Percentiles rank a stretch among this genome's conserved stretches.
These are phyloP conservation scores for Myriangium duriaei DNA, from an alignment of 2,329 filamentous ascomycete genomes.

Conservation along the genomic window DNA sequence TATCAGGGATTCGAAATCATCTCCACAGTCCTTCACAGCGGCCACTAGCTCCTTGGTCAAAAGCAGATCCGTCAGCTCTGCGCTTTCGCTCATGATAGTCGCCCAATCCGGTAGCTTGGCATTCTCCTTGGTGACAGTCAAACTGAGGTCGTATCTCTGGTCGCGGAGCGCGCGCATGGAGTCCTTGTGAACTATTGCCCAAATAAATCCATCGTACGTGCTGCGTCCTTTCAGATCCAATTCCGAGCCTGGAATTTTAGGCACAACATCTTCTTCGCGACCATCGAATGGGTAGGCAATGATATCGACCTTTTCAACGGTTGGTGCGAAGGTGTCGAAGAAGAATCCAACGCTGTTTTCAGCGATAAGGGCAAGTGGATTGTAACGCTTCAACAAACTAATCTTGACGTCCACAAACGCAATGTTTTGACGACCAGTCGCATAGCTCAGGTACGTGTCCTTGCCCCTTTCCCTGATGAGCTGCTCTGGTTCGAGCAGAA, in stretches of 20 bases:
- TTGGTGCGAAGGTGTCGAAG: slow-evolving; percentile 59
- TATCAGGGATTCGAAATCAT: slow-evolving; percentile 74
- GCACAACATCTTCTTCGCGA: slow-evolving; percentile 68
- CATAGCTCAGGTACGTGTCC: slow-evolving; percentile 78
- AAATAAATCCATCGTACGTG: slow-evolving; percentile 80
- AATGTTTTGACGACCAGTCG: slow-evolving; percentile 81
- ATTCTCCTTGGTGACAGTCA: slow-evolving; percentile 88
- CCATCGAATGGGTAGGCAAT: slow-evolving; percentile 84
- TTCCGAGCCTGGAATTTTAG: slow-evolving; percentile 44
- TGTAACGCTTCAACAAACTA: slow-evolving; percentile 73
- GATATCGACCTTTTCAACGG: slow-evolving; percentile 63
- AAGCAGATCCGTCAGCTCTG: slow-evolving; percentile 79
- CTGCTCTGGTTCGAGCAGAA: slow-evolving; percentile 35
- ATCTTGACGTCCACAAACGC: slow-evolving; percentile 82
- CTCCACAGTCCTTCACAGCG: slow-evolving; percentile 65
- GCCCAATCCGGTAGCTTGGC: slow-evolving; percentile 79
- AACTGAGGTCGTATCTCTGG: slow-evolving; percentile 84
- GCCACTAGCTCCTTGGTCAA: slow-evolving; percentile 79
- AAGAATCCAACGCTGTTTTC: slow-evolving; percentile 64
- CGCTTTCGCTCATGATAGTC: slow-evolving; percentile 93
- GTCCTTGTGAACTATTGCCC: slow-evolving; percentile 90
- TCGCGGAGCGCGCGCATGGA: slow-evolving; percentile 81
- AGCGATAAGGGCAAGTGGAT: slow-evolving; percentile 54
- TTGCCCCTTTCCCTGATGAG: slow-evolving; percentile 76
- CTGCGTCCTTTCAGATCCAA: slow-evolving; percentile 41